Conservation (phyloP, 2,329 filamentous ascomycete species). For the Verticillium tricorpus region DNA sequence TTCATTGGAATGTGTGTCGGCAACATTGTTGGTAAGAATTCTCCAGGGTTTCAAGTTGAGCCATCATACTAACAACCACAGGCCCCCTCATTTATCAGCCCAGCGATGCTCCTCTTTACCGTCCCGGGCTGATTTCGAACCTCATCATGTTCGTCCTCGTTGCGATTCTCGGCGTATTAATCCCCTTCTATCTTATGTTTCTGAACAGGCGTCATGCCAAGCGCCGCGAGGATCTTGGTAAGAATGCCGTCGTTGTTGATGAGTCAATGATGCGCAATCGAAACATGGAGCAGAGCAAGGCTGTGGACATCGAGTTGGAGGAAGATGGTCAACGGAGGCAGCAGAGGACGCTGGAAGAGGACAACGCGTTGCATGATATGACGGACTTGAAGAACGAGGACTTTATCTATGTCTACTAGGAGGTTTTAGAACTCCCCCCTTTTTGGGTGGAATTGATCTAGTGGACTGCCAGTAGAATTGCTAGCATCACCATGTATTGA, state of each 20-base stretch:
- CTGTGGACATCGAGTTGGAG: slow-evolving; percentile 29
- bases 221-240: slow-evolving; percentile 53
- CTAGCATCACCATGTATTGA: too few relatives aligned
- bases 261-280: slow-evolving; percentile 42
- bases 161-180: slow-evolving; percentile 21
- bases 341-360: background rate
- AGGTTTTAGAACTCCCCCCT: too few relatives aligned
- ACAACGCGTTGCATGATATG: slow-evolving; percentile 51
- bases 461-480: too few relatives aligned
- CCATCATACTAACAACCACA: background rate
- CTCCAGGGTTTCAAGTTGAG: background rate
- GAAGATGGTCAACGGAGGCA: slow-evolving; percentile 16
- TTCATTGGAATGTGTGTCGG: slow-evolving; percentile 53
- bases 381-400: slow-evolving; percentile 65
- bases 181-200: slow-evolving; percentile 50
- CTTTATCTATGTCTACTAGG: slow-evolving; percentile 58
- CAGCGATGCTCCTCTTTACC: slow-evolving; percentile 54
- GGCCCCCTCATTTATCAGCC: slow-evolving; percentile 56
- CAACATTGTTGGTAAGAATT: slow-evolving; percentile 51
- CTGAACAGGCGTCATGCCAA: slow-evolving; percentile 53
- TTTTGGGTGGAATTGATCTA: too few relatives aligned
- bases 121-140: slow-evolving; percentile 50
- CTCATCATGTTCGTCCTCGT: slow-evolving; percentile 49
- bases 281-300: slow-evolving; percentile 50
- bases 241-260: slow-evolving; percentile 34